Percentiles rank a stretch among this genome's conserved stretches.
Evolutionary conservation across 176 grass and related monocot species (phyloP).

Genomic region (Elaeis guineensis): DNA sequence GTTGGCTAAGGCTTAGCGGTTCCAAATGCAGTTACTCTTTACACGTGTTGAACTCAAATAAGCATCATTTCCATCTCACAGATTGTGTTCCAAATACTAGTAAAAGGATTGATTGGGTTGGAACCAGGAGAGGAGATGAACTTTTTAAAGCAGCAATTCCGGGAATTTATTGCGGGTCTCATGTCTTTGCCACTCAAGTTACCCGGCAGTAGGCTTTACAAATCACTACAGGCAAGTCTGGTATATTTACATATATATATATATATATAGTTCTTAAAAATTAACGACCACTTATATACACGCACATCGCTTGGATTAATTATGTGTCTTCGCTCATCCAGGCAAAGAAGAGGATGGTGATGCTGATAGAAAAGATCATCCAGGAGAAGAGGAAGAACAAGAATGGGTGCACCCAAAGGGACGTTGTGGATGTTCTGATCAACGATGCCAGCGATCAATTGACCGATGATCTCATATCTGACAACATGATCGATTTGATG

Average conservation of each 20-base stretch:
- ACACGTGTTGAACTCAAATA: too few relatives aligned
- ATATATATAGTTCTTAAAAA: too few relatives aligned
- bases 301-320: too few relatives aligned
- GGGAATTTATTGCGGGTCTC: constrained; percentile 92
- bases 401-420: constrained; percentile 5
- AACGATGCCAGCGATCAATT: constrained; percentile 41
- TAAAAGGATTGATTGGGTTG: constrained; percentile 78
- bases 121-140: constrained; percentile 72
- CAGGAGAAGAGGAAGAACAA: constrained; percentile 54
- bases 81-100: constrained; percentile 92
- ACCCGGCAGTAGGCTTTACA: constrained; percentile 75
- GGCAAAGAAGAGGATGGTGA: constrained; percentile 95
- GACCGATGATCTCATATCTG: constrained; percentile 85
- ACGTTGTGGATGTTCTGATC: constrained; percentile 75
- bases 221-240: constrained; percentile 61
- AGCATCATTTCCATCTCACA: constrained; percentile 4
- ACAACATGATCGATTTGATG: constrained; percentile 99
- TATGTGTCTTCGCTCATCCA: constrained; percentile 7
- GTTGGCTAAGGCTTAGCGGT: too few relatives aligned
- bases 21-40: too few relatives aligned
- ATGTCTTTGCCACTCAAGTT: constrained; percentile 92
- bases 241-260: too few relatives aligned
- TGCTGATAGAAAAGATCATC: constrained; percentile 69
- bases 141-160: constrained; percentile 84
- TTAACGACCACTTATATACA: too few relatives aligned